Conservation (phyloP, 805 yeast species). For the Saccharomycopsis vini region DNA sequence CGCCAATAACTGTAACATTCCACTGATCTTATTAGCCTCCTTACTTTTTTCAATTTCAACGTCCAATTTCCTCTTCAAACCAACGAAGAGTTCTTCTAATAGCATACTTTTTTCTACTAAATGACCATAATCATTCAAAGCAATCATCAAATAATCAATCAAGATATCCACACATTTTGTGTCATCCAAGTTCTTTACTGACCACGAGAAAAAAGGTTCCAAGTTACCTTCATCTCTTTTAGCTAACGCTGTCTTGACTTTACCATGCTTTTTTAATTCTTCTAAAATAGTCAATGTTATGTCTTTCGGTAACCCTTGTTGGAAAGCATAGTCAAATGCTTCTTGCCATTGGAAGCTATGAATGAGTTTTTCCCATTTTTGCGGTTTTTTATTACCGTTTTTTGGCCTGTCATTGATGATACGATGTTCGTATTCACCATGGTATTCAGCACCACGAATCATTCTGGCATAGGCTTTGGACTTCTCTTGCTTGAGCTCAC, state of each 20-base stretch:
- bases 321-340: slow-evolving; percentile 81
- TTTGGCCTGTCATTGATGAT: slow-evolving; percentile 51
- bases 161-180: slow-evolving; percentile 57
- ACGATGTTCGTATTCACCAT: slow-evolving; percentile 79
- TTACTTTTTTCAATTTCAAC: slow-evolving; percentile 68
- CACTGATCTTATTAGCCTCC: slow-evolving; percentile 84
- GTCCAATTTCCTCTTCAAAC: slow-evolving; percentile 52
- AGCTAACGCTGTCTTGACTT: slow-evolving; percentile 68
- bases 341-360: slow-evolving; percentile 89
- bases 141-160: slow-evolving; percentile 59
- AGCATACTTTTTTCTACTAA: slow-evolving; percentile 67
- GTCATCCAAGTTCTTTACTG: slow-evolving; percentile 67
- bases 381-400: slow-evolving; percentile 45
- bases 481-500: slow-evolving; percentile 27
- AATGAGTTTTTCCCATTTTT: slow-evolving; percentile 73
- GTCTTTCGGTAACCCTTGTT: slow-evolving; percentile 71
- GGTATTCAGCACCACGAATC: slow-evolving; percentile 86
- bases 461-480: slow-evolving; percentile 66
- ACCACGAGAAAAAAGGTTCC: slow-evolving; percentile 84
- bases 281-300: slow-evolving; percentile 72
- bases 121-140: slow-evolving; percentile 69
- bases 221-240: slow-evolving; percentile 80
- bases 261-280: slow-evolving; percentile 84
- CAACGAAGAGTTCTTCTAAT: slow-evolving; percentile 60
- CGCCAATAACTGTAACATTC: slow-evolving; percentile 84